These are phyloP conservation scores for Emergomyces pasteurianus DNA, from an alignment of 2,329 filamentous ascomycete genomes.

Conservation along the genomic window DNA sequence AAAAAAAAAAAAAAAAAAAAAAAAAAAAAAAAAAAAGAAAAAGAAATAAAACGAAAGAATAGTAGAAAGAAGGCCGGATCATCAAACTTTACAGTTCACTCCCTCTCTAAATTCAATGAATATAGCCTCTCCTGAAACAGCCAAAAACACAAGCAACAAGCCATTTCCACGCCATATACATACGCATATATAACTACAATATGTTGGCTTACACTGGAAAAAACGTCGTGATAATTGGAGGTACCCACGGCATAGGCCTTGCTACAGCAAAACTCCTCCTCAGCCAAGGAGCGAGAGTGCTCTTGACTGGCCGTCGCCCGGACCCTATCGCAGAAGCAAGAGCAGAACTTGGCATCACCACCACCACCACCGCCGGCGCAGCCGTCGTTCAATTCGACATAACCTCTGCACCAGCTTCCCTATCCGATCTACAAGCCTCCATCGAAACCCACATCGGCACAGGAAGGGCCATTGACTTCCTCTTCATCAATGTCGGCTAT, in stretches of 20 bases:
- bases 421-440: neutral
- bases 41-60: too few relatives aligned
- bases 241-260: conserved; percentile 31
- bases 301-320: conserved; percentile 23
- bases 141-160: neutral
- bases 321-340: conserved; percentile 5
- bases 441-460: conserved; percentile 2
- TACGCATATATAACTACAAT: too few relatives aligned
- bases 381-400: conserved; percentile 8
- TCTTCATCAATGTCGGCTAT: conserved; percentile 8
- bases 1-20: too few relatives aligned
- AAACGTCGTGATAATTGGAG: conserved; percentile 32
- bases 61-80: too few relatives aligned
- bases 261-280: conserved; percentile 29
- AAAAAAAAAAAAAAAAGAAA: too few relatives aligned
- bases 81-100: too few relatives aligned
- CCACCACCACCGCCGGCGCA: neutral
- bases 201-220: conserved; percentile 14
- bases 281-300: conserved; percentile 26
- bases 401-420: conserved; percentile 2
- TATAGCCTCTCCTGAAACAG: neutral
- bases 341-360: conserved; percentile 2
- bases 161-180: neutral
- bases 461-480: conserved; percentile 5
- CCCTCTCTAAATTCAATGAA: neutral